A percentile compares a stretch with the other conserved stretches of the same genome.
Conservation (phyloP, 306 rosid species). For the Cajanus cajan region DNA sequence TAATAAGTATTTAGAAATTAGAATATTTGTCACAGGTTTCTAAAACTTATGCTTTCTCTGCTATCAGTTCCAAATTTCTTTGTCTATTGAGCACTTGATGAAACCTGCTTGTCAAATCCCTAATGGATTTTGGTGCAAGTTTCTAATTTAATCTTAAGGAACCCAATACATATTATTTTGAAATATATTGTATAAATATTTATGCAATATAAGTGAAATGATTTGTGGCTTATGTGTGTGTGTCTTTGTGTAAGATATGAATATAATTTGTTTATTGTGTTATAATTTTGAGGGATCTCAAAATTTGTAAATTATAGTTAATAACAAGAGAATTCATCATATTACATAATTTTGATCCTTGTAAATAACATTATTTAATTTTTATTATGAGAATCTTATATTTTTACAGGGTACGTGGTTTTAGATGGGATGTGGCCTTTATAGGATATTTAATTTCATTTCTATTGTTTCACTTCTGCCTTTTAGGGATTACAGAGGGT, state of each 20-base stretch:
- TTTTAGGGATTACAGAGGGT: not conserved
- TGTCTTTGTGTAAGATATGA: not conserved
- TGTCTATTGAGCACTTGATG: not conserved
- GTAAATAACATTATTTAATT: not conserved
- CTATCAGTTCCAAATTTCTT: not conserved
- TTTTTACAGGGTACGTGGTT: slow-evolving; percentile 1
- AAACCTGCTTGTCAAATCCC: not conserved
- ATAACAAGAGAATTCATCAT: not conserved
- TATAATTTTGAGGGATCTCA: not conserved
- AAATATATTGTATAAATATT: not conserved
- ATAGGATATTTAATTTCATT: not conserved
- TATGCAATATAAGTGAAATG: not conserved
- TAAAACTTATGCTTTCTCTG: not conserved
- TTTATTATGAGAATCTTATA: not conserved
- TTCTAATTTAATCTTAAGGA: not conserved
- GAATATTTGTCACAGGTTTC: not conserved
- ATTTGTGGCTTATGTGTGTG: not conserved
- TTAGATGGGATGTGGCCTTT: slow-evolving; percentile 11
- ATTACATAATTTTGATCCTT: not conserved
- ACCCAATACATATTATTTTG: not conserved
- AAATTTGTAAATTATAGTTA: not conserved
- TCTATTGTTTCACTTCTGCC: slow-evolving; percentile 2
- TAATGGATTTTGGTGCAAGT: not conserved
- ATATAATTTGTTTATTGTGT: not conserved
- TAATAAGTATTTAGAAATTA: not conserved